phyloP scores from a whole-genome alignment of 495 filamentous ascomycete genomes.

The Alectoria sarmentosa region DNA sequence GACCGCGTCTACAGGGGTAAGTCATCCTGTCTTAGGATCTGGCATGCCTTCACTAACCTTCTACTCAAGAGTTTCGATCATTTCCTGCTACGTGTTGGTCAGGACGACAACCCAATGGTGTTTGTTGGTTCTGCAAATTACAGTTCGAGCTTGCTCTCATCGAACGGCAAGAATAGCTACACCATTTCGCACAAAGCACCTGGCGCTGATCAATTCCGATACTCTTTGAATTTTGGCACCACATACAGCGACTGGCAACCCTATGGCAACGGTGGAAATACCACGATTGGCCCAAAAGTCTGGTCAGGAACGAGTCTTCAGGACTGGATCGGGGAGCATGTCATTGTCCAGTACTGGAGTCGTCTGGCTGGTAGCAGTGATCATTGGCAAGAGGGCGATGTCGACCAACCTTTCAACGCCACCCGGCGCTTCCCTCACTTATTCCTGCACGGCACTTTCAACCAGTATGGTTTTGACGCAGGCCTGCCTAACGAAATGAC shows the following conservation, averaged over 20 bases:
- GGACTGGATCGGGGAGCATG: constrained; percentile 53
- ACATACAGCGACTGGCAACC: constrained; percentile 47
- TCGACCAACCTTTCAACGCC: constrained; percentile 29
- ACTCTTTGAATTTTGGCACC: constrained; percentile 48
- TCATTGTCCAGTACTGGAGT: constrained; percentile 59
- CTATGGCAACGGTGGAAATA: constrained; percentile 39
- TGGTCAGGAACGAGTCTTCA: constrained; percentile 50
- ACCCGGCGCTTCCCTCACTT: constrained; percentile 52
- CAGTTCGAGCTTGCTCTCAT: constrained; percentile 40
- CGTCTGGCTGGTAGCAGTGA: constrained; percentile 52
- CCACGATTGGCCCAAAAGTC: constrained; percentile 30
- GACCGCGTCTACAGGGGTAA: constrained; percentile 34
- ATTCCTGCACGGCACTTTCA: constrained; percentile 53
- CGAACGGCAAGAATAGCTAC: constrained; percentile 30
- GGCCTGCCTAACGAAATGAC: constrained; percentile 48
- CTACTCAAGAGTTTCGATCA: constrained; percentile 31
- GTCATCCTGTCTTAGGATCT: constrained; percentile 40
- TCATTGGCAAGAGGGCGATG: constrained; percentile 52
- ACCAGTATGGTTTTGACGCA: constrained; percentile 56
- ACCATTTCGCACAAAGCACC: constrained; percentile 48
- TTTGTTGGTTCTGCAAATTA: constrained; percentile 51
- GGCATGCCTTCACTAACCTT: constrained; percentile 41
- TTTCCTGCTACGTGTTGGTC: constrained; percentile 42
- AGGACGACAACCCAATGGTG: constrained; percentile 40
- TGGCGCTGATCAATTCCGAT: constrained; percentile 54